Percentiles rank a stretch among this genome's conserved stretches.
phyloP scores from a whole-genome alignment of 139 green algal species.

The Auxenochlorella pyrenoidosa region DNA sequence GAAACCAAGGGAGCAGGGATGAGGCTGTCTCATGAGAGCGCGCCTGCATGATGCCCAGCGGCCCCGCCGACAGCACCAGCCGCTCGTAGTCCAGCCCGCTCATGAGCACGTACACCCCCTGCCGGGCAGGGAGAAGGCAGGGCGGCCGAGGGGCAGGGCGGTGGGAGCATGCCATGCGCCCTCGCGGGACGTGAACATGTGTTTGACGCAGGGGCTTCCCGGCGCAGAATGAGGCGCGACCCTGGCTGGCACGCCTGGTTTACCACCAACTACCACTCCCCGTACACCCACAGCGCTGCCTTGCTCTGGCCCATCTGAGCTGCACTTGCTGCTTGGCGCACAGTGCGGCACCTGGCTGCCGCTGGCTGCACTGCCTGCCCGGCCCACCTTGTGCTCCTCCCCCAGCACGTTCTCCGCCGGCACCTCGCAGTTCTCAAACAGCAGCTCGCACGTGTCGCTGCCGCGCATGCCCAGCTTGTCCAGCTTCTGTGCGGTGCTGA shows the following conservation, averaged over 20 bases:
- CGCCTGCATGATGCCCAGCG: conserved; percentile 86
- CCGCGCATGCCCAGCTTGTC: conserved; percentile 97
- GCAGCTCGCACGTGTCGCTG: conserved; percentile 94
- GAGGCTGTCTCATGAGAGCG: too few species aligned
- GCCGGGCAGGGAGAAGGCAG: not conserved
- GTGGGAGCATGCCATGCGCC: not conserved
- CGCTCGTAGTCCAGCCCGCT: conserved; percentile 92
- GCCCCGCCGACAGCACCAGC: conserved; percentile 89
- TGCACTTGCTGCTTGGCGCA: too few species aligned
- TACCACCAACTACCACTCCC: too few species aligned
- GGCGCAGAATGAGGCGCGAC: too few species aligned
- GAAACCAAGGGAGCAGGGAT: too few species aligned
- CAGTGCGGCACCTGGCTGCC: too few species aligned
- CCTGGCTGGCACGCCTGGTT: too few species aligned
- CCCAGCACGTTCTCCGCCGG: conserved; percentile 90
- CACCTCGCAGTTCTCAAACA: conserved; percentile 93
- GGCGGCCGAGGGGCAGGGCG: not conserved
- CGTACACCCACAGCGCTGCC: too few species aligned
- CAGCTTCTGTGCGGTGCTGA: conserved; percentile 93
- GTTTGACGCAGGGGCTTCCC: too few species aligned
- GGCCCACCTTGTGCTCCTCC: conserved; percentile 62
- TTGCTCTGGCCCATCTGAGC: too few species aligned
- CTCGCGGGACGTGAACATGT: too few species aligned
- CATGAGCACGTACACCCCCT: conserved; percentile 91
- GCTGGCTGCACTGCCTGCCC: too few species aligned